Conservation (phyloP, 192 early-diverging fungal genomes). For the Dispira parvispora region DNA sequence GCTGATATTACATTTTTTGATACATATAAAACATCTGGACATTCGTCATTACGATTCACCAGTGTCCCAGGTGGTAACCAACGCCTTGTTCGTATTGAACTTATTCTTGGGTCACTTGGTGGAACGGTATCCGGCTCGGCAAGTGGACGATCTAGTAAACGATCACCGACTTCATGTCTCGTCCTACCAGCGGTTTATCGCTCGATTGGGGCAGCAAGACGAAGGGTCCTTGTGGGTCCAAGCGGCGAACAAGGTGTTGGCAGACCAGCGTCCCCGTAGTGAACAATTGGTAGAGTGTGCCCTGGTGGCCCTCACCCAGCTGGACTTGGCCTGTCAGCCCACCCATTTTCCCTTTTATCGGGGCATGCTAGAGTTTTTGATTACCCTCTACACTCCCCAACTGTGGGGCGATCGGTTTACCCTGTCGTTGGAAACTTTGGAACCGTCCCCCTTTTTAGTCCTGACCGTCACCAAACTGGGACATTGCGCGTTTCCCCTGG, state of each 20-base stretch:
- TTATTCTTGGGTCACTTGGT: not conserved
- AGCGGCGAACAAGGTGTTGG: conserved; percentile 6
- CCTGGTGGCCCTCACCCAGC: not conserved
- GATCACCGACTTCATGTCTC: conserved; percentile 7
- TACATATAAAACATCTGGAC: conserved; percentile 7
- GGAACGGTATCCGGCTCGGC: not conserved
- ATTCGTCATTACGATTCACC: conserved; percentile 6
- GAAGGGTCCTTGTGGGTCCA: not conserved
- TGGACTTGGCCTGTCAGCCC: conserved; percentile 2
- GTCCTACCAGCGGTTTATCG: conserved; percentile 3
- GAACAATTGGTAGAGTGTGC: conserved; percentile 5
- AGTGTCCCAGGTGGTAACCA: not conserved
- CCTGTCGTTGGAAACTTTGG: not conserved
- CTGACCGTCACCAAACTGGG: conserved; percentile 8
- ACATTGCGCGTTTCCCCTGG: not conserved
- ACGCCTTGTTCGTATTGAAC: not conserved
- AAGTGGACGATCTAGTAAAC: conserved; percentile 1
- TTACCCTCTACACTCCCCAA: conserved; percentile 4
- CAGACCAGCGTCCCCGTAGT: conserved; percentile 3
- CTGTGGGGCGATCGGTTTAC: not conserved
- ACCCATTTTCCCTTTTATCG: conserved; percentile 2
- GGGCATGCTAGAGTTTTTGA: not conserved
- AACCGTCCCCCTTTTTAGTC: not conserved
- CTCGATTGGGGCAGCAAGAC: not conserved
- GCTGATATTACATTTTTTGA: conserved; percentile 1